These are phyloP conservation scores for Lathyrus aphaca DNA, from an alignment of 306 rosid species.

Conservation along the genomic window DNA sequence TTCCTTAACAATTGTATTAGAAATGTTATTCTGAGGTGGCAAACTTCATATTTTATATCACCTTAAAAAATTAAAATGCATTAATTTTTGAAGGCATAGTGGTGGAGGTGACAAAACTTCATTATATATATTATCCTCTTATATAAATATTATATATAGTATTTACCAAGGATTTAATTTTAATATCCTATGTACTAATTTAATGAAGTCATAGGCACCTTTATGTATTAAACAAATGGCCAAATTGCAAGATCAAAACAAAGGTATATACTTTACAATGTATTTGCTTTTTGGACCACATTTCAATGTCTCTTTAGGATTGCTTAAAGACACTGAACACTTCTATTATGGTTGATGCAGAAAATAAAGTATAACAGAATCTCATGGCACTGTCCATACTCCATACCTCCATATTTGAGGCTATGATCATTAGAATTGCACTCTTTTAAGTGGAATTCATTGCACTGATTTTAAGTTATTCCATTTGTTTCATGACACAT, in stretches of 20 bases:
- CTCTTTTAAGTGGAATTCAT: slow-evolving; percentile 42
- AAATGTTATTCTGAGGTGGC: slow-evolving; percentile 39
- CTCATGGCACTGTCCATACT: slow-evolving; percentile 35
- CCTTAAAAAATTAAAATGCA: neutral
- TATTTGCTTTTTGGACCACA: slow-evolving; percentile 46
- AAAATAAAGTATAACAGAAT: slow-evolving; percentile 30
- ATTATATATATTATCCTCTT: slow-evolving; percentile 59
- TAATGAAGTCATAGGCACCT: slow-evolving; percentile 62
- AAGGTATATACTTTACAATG: slow-evolving; percentile 46
- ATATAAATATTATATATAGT: slow-evolving; percentile 33
- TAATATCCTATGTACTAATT: slow-evolving; percentile 34
- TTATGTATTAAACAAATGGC: slow-evolving; percentile 53
- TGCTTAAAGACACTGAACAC: slow-evolving; percentile 52
- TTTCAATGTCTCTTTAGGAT: slow-evolving; percentile 58
- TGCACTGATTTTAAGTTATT: slow-evolving; percentile 45
- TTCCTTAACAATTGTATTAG: slow-evolving; percentile 8
- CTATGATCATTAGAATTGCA: slow-evolving; percentile 39
- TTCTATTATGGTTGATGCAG: slow-evolving; percentile 35
- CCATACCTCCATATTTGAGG: slow-evolving; percentile 37
- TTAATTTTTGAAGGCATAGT: slow-evolving; percentile 40
- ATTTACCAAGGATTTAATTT: slow-evolving; percentile 43
- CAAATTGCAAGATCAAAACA: slow-evolving; percentile 39
- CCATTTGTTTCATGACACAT: slow-evolving; percentile 45
- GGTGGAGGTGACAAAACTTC: slow-evolving; percentile 29
- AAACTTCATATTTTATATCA: slow-evolving; percentile 27